Conservation (phyloP, 306 rosid genomes). For the Casuarina glauca region DNA sequence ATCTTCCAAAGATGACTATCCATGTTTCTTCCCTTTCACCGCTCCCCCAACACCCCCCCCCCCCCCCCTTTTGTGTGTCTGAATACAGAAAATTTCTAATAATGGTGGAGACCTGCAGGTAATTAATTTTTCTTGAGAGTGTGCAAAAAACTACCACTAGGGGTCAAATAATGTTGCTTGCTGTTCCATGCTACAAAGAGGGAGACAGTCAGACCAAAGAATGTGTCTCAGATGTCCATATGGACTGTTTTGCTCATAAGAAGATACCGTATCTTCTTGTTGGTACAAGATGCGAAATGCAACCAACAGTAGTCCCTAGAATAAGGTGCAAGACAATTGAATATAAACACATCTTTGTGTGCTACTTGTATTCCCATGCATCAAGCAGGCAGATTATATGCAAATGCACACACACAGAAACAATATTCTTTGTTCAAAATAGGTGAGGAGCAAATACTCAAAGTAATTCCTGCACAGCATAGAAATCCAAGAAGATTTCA, state of each 20-base stretch:
- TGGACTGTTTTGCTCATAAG: background rate
- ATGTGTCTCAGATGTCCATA: background rate
- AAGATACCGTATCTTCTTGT: background rate
- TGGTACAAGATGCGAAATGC: background rate
- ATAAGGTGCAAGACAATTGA: background rate
- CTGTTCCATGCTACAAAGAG: background rate
- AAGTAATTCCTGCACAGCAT: constrained; percentile 16
- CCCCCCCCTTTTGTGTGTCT: background rate
- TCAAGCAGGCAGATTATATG: background rate
- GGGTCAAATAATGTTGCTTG: background rate
- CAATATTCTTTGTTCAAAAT: constrained; percentile 13
- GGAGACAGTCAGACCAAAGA: background rate
- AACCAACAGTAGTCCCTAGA: background rate
- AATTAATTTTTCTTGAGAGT: background rate
- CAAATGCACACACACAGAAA: constrained; percentile 5
- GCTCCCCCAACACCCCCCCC: too few relatives aligned
- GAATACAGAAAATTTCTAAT: background rate
- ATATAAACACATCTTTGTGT: background rate
- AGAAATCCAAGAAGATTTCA: constrained; percentile 14
- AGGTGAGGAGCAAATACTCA: constrained; percentile 11
- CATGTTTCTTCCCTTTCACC: too few relatives aligned
- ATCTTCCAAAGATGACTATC: background rate
- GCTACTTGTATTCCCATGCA: background rate
- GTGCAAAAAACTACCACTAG: background rate
- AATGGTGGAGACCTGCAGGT: background rate